A percentile compares a stretch with the other conserved stretches of the same genome.
Evolutionary conservation across 352 stramenopile species (phyloP).

Genomic region (Phytophthora cactorum): DNA sequence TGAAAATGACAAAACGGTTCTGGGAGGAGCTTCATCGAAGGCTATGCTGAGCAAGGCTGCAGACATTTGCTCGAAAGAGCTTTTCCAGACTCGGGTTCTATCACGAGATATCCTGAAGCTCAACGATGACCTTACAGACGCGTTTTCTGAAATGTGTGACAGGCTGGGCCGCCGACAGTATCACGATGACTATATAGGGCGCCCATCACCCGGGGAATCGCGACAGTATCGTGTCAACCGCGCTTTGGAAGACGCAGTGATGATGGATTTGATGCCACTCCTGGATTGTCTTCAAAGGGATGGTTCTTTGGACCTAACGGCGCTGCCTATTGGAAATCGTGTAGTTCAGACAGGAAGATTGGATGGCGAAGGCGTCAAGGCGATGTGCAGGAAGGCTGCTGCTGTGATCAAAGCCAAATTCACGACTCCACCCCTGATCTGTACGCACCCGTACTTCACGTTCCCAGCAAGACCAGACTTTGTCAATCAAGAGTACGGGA

Average conservation of each 20-base stretch:
- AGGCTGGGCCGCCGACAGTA: slow-evolving; percentile 19
- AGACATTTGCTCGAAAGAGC: slow-evolving; percentile 28
- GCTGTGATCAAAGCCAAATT: slow-evolving; percentile 31
- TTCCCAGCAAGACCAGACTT: slow-evolving; percentile 28
- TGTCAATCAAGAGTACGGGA: slow-evolving; percentile 21
- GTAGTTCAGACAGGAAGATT: slow-evolving; percentile 2
- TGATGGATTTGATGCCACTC: slow-evolving; percentile 35
- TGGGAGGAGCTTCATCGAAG: slow-evolving; percentile 30
- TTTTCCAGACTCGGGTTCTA: slow-evolving; percentile 37
- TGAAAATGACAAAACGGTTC: slow-evolving; percentile 27
- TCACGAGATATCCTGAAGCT: slow-evolving; percentile 42
- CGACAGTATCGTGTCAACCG: slow-evolving; percentile 27
- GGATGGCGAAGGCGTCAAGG: slow-evolving; percentile 5
- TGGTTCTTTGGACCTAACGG: slow-evolving; percentile 21
- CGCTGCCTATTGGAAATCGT: slow-evolving; percentile 6
- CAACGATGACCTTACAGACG: slow-evolving; percentile 38
- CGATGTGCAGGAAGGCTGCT: slow-evolving; percentile 12
- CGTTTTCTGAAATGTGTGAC: slow-evolving; percentile 41
- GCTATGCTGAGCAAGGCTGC: slow-evolving; percentile 25
- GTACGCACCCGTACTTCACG: slow-evolving; percentile 18
- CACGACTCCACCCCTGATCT: slow-evolving; percentile 12
- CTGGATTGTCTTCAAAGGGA: slow-evolving; percentile 39
- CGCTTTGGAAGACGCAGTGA: slow-evolving; percentile 29
- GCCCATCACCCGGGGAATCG: slow-evolving; percentile 4
- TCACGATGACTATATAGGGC: slow-evolving; percentile 31